Percentiles rank a stretch among this genome's conserved stretches.
phyloP scores from a whole-genome alignment of 345 rosid species.

The Nasturtium officinale region DNA sequence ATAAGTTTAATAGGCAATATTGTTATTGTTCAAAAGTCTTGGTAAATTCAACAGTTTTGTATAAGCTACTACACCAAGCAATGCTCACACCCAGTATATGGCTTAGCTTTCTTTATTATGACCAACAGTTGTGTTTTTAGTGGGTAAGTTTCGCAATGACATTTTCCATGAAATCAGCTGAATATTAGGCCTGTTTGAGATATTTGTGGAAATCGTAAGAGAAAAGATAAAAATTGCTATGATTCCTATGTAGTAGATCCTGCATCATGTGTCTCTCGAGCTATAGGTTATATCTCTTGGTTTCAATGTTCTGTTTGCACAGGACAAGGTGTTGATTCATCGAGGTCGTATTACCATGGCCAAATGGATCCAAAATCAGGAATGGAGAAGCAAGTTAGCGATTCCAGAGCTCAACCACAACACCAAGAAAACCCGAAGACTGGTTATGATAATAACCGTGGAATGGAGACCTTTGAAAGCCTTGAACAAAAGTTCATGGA shows the following conservation, averaged over 20 bases:
- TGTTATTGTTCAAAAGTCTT: constrained; percentile 1
- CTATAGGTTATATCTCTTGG: constrained; percentile 16
- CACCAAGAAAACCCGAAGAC: constrained; percentile 57
- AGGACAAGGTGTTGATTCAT: constrained; percentile 74
- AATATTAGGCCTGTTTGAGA: neutral
- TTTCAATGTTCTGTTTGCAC: constrained; percentile 35
- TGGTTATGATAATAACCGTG: constrained; percentile 56
- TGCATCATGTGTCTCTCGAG: constrained; percentile 1
- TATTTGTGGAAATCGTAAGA: neutral
- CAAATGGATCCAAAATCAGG: constrained; percentile 54
- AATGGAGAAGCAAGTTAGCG: constrained; percentile 57
- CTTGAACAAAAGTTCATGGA: constrained; percentile 73
- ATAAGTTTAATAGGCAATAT: neutral
- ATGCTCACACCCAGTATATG: neutral
- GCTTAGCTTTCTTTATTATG: neutral
- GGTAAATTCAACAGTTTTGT: neutral
- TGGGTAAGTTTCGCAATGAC: neutral
- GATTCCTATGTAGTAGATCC: constrained; percentile 7
- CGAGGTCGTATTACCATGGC: constrained; percentile 66
- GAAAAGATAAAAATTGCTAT: neutral
- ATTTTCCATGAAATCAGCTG: constrained; percentile 1
- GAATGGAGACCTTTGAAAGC: constrained; percentile 59
- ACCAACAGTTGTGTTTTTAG: neutral
- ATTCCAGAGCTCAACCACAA: constrained; percentile 57
- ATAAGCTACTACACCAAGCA: constrained; percentile 1